A percentile compares a stretch with the other conserved stretches of the same genome.
Conservation (phyloP, 305 asterid genomes). For the Nicotiana rustica region DNA sequence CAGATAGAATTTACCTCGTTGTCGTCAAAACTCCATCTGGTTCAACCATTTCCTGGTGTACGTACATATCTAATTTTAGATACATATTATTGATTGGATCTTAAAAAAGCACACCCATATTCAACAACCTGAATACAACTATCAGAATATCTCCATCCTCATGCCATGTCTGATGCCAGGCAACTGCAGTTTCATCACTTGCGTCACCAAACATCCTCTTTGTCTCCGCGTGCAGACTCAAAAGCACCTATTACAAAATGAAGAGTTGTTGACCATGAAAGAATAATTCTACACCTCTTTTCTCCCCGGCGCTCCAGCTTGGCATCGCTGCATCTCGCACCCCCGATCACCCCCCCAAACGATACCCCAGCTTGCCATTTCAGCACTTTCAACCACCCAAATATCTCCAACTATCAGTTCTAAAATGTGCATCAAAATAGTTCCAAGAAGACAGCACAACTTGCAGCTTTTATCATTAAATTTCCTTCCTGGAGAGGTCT, state of each 20-base stretch:
- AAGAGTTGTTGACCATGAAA: constrained; percentile 14
- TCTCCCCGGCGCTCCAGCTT: background rate
- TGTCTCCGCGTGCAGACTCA: background rate
- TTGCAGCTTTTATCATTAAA: background rate
- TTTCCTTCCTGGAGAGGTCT: background rate
- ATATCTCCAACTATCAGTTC: background rate
- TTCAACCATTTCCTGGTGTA: background rate
- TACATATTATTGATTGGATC: background rate
- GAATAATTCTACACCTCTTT: background rate
- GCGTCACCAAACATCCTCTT: background rate
- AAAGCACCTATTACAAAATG: constrained; percentile 9
- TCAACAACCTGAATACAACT: constrained; percentile 11
- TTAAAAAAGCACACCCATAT: background rate
- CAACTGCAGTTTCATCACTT: constrained; percentile 32
- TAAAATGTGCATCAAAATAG: background rate
- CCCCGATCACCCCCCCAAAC: background rate
- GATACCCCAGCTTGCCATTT: background rate
- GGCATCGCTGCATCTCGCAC: background rate
- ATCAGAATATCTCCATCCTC: background rate
- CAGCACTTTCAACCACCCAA: background rate
- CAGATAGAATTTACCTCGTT: background rate
- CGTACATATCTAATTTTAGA: background rate
- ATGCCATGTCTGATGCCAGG: background rate
- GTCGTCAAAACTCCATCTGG: background rate
- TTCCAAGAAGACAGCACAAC: background rate